Percentiles rank a stretch among this genome's conserved stretches.
Conservation (phyloP, 2,329 filamentous ascomycete genomes). For the Trichoderma citrinoviride region DNA sequence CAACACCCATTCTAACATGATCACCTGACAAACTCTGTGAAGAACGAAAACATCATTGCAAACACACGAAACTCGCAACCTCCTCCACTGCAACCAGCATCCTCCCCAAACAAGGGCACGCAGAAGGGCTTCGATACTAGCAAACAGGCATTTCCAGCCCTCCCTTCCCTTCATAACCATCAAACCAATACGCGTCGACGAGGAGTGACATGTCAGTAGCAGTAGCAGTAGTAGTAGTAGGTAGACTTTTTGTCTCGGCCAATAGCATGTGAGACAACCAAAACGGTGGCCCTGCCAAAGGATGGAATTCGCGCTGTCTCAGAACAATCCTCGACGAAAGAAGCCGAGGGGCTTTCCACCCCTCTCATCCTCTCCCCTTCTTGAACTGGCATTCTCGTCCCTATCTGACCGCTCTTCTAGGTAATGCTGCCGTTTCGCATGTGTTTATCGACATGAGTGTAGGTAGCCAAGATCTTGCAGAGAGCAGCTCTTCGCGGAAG, state of each 20-base stretch:
- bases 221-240: too few relatives aligned
- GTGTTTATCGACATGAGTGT: not conserved
- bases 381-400: not conserved
- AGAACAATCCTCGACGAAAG: not conserved
- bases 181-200: not conserved
- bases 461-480: not conserved
- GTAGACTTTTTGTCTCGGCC: slow-evolving; percentile 16
- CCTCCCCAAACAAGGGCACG: not conserved
- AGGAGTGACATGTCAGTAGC: not conserved
- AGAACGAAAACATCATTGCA: not conserved
- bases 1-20: not conserved
- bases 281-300: not conserved
- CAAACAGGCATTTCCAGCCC: not conserved
- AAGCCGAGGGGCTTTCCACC: not conserved
- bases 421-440: not conserved
- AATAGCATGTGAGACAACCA: not conserved
- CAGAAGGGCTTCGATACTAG: too few relatives aligned
- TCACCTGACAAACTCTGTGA: not conserved
- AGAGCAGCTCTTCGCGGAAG: not conserved
- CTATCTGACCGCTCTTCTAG: not conserved
- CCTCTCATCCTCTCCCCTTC: too few relatives aligned
- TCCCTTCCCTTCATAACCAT: not conserved
- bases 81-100: not conserved
- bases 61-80: not conserved
- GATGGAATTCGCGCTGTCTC: slow-evolving; percentile 3